These are phyloP conservation scores for Boletales sp. DNA, from an alignment of 768 basidiomycete species.

Conservation along the genomic window DNA sequence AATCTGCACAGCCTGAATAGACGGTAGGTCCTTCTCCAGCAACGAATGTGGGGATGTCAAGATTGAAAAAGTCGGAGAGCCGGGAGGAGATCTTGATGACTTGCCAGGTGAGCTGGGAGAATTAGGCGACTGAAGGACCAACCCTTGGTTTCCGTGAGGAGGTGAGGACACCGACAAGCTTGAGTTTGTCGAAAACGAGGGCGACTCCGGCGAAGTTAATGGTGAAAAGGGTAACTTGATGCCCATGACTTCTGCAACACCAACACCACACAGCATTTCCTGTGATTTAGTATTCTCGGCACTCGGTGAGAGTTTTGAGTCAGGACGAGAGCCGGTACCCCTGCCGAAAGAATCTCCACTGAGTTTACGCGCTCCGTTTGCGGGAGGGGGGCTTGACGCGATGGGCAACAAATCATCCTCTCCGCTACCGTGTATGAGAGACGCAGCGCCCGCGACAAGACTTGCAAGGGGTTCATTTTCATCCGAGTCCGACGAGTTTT, in stretches of 20 bases:
- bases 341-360: constrained; percentile 36
- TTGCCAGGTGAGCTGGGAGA: constrained; percentile 14
- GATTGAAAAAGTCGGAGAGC: constrained; percentile 27
- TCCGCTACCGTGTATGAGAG: constrained; percentile 19
- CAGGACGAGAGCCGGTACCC: constrained; percentile 32
- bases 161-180: constrained; percentile 23
- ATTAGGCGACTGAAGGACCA: constrained; percentile 12
- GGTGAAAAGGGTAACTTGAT: constrained; percentile 31
- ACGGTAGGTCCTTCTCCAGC: constrained; percentile 31
- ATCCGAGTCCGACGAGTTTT: constrained; percentile 21
- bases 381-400: constrained; percentile 27
- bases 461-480: constrained; percentile 23
- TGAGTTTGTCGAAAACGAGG: constrained; percentile 30
- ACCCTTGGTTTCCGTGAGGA: constrained; percentile 12
- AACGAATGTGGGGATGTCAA: constrained; percentile 36
- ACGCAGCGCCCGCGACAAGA: constrained; percentile 11
- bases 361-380: constrained; percentile 22
- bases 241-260: constrained; percentile 25
- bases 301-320: constrained; percentile 36
- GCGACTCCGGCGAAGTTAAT: constrained; percentile 27
- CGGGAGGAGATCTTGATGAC: constrained; percentile 19
- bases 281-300: constrained; percentile 22
- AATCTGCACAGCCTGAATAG: constrained; percentile 30
- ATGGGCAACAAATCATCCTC: constrained; percentile 7
- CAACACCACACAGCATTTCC: constrained; percentile 13